Base-by-base conservation (phyloP, 2,329 filamentous ascomycete genomes). In the Phyllosticta citribraziliensis region DNA sequence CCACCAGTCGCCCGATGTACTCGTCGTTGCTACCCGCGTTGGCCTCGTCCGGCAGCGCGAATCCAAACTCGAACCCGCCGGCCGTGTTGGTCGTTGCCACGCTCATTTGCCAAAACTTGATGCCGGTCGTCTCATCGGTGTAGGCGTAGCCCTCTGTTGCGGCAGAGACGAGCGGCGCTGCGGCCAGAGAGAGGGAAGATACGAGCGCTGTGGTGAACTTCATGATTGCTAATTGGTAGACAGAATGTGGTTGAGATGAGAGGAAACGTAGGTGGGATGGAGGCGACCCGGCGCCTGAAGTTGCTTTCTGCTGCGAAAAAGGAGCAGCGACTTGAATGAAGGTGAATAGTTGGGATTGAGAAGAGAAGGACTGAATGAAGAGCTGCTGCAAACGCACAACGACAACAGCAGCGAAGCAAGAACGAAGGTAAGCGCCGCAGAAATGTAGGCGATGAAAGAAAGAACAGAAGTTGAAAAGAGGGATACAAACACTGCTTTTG, bases 1-100 rank as follows among this genome's bases (percentile, higher is more conserved):
- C 72, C 66, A 69, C 66, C 69, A 74, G 66, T 63, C 72, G 72
- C 55, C 72, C 72, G 65, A 74, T 73, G 63, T 74, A 74, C 55
- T 74, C 72, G 60, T 54, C 55, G 17, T 55, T 57, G n/a, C 22
- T 57, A 2, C 33, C 52, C 19, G 53, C 17, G 30, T 51, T 27
- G 17, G 54, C 53, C 55, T 61, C 35, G 50, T 40, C 52, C 12
- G 72, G 72, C 14, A 74, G 60, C 25, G 69, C 72, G 61, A 68
- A 71, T 61, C 72, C 72, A 66, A 67, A 74, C 56, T 74, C 65
- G 12, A 70, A 70, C 20, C 72, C 71, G 63, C 72, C 72, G 22
- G 64, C 56, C 19, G 72, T 73, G 58, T 72, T 68, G 33, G 65
- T 57, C 14, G 56, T 54, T 25, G 62, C 63, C 56, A 73, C 60